Evolutionary conservation across 2,329 filamentous ascomycete genomes (phyloP).

Genomic region (Pyricularia grisea): DNA sequence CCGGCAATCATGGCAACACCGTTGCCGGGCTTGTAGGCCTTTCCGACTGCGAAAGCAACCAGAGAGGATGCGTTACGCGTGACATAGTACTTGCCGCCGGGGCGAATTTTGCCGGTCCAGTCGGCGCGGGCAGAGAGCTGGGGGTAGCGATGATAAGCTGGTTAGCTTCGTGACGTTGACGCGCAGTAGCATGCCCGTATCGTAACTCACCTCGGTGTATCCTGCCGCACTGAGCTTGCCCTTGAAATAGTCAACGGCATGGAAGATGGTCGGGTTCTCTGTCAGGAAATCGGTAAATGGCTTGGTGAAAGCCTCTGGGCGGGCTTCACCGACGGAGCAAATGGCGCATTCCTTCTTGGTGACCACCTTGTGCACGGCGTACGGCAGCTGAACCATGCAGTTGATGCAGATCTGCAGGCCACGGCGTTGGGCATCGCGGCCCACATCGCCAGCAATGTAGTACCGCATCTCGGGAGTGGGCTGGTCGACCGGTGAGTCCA

Average conservation of each 20-base stretch:
- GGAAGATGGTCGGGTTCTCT: constrained; percentile 87
- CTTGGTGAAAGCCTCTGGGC: constrained; percentile 62
- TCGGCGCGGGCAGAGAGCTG: constrained; percentile 68
- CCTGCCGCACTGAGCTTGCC: constrained; percentile 61
- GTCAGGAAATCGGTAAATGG: constrained; percentile 84
- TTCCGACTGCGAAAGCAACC: constrained; percentile 25
- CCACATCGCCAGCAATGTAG: background rate
- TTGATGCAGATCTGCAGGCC: background rate
- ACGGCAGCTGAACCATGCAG: constrained; percentile 27
- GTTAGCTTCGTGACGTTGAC: constrained; percentile 9
- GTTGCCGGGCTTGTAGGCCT: constrained; percentile 24
- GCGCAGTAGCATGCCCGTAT: background rate
- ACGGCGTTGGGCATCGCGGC: background rate
- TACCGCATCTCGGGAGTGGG: background rate
- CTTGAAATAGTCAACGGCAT: constrained; percentile 74
- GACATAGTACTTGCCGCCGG: constrained; percentile 45
- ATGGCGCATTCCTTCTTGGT: constrained; percentile 19
- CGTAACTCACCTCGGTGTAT: constrained; percentile 56
- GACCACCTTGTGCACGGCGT: constrained; percentile 17
- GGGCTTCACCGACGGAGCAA: constrained; percentile 27
- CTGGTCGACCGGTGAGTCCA: background rate
- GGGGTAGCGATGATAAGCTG: background rate
- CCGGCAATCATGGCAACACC: constrained; percentile 54
- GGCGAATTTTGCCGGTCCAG: constrained; percentile 64
- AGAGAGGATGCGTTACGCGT: constrained; percentile 25